Base-by-base conservation (phyloP, 2,329 filamentous ascomycete genomes). In the Elsinoe ampelina region DNA sequence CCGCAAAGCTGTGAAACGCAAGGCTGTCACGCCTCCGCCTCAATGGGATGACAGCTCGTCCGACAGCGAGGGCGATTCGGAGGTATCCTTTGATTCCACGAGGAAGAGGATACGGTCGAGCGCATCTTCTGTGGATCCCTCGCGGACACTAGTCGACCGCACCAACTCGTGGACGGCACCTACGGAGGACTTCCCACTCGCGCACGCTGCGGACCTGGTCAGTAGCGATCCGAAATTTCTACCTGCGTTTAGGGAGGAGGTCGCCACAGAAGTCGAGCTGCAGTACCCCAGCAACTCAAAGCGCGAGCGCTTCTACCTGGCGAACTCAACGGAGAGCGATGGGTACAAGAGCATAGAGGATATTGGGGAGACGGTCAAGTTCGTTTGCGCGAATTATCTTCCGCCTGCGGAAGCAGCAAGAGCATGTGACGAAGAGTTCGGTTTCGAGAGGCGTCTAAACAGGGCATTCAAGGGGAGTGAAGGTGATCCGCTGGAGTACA, bases 211-310 rank as follows among this genome's bases (percentile, higher is more conserved):
- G 34, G 65, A 72, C 34, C 69, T 75, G 59, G 72, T 72, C 11
- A 65, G 67, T 26, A 72, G 70, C n/a, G 66, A 63, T 15, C 69
- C 68, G 55, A 77, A 78, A 61, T 83, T 77, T 67, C 77, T 73
- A 60, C 73, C 75, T 22, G 78, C 76, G 20, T 80, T 77, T 63
- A 72, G 73, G 11, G 59, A 65, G 17, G 62, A 66, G 12, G 73
- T 70, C 41, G 69, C 68, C 45, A 68, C 70, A 11, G 71, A 73
- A 48, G 69, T 75, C 17, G 76, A 84, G 66, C 73, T 97, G 63
- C 87, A 93, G 69, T 97, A 97, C 70, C 92, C 93, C 8, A 91
- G 88, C 69, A 75, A 78, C 60, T 80, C 82, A 57, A 77, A 78
- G 51, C 80, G 80, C 55, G 88, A 93, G 71, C 82, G 84, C 63